These are phyloP conservation scores for Fusarium newnesense DNA, from an alignment of 2,329 filamentous ascomycete genomes.

Conservation along the genomic window DNA sequence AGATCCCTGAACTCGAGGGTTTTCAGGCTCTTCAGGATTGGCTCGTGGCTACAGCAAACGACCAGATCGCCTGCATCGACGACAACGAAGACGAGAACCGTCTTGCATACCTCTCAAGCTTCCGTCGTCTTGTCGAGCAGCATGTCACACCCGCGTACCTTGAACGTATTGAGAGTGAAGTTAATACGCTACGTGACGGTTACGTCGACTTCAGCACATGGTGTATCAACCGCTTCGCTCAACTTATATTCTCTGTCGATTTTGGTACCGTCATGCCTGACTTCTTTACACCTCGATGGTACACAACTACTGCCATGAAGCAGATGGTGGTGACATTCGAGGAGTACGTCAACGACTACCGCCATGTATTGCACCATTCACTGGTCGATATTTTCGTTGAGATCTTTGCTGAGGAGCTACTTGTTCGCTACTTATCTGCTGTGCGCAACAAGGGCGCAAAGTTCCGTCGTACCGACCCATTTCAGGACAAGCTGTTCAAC, in stretches of 20 bases:
- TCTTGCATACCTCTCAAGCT: constrained; percentile 85
- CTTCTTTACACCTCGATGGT: constrained; percentile 94
- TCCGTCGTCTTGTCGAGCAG: constrained; percentile 83
- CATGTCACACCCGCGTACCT: constrained; percentile 84
- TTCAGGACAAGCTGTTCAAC: constrained; percentile 92
- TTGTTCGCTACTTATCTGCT: constrained; percentile 83
- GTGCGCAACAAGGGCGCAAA: constrained; percentile 92
- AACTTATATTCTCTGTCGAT: constrained; percentile 90
- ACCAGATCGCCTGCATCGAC: constrained; percentile 98
- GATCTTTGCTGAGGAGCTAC: constrained; percentile 90
- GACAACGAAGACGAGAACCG: constrained; percentile 82
- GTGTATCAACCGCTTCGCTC: constrained; percentile 88
- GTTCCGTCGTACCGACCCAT: constrained; percentile 87
- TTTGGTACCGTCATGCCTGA: constrained; percentile 84
- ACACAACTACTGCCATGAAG: constrained; percentile 85
- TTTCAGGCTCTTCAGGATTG: constrained; percentile 91
- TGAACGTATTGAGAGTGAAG: constrained; percentile 76
- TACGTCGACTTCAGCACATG: constrained; percentile 96
- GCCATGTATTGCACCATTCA: constrained; percentile 83
- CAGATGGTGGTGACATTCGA: constrained; percentile 95
- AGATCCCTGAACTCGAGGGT: constrained; percentile 67
- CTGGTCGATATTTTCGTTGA: constrained; percentile 92
- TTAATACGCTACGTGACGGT: constrained; percentile 82
- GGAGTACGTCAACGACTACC: constrained; percentile 92
- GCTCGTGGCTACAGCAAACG: constrained; percentile 96